Conservation (phyloP, 2,329 filamentous ascomycete genomes). For the Aspergillus candidus region DNA sequence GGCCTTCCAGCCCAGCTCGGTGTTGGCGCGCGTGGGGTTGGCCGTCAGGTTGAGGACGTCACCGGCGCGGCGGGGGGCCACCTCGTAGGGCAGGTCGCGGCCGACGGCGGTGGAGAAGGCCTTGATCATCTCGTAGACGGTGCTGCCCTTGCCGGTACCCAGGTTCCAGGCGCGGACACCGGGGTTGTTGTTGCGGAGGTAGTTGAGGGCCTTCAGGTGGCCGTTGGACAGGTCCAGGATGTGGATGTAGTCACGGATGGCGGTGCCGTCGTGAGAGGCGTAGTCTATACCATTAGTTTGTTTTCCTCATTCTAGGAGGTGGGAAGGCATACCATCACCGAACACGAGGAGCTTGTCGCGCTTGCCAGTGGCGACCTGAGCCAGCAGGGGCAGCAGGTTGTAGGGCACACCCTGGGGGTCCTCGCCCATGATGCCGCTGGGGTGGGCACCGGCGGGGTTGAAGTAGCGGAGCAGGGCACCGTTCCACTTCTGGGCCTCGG, state of each 20-base stretch:
- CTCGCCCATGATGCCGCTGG: slow-evolving; percentile 95
- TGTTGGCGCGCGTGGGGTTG: slow-evolving; percentile 78
- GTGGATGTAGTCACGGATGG: slow-evolving; percentile 70
- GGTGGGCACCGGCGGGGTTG: slow-evolving; percentile 93
- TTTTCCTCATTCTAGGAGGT: background rate
- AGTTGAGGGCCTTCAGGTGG: slow-evolving; percentile 63
- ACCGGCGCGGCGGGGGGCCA: slow-evolving; percentile 72
- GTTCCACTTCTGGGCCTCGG: slow-evolving; percentile 74
- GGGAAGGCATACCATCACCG: slow-evolving; percentile 65
- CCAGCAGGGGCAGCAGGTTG: slow-evolving; percentile 89
- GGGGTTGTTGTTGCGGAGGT: slow-evolving; percentile 53
- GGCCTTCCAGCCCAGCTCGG: slow-evolving; percentile 88
- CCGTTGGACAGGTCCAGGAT: slow-evolving; percentile 47
- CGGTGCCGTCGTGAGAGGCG: slow-evolving; percentile 45
- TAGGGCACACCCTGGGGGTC: slow-evolving; percentile 93
- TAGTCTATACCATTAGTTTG: slow-evolving; percentile 60
- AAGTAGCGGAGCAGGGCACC: slow-evolving; percentile 92
- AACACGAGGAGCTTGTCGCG: slow-evolving; percentile 92
- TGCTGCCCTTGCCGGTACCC: slow-evolving; percentile 88
- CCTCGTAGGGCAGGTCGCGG: slow-evolving; percentile 77
- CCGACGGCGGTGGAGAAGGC: slow-evolving; percentile 87
- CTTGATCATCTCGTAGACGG: slow-evolving; percentile 95
- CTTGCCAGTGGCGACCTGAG: slow-evolving; percentile 92
- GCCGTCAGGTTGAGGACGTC: slow-evolving; percentile 94
- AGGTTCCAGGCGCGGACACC: slow-evolving; percentile 96